phyloP scores from a whole-genome alignment of 2,329 filamentous ascomycete genomes.

The Botrytis elliptica region DNA sequence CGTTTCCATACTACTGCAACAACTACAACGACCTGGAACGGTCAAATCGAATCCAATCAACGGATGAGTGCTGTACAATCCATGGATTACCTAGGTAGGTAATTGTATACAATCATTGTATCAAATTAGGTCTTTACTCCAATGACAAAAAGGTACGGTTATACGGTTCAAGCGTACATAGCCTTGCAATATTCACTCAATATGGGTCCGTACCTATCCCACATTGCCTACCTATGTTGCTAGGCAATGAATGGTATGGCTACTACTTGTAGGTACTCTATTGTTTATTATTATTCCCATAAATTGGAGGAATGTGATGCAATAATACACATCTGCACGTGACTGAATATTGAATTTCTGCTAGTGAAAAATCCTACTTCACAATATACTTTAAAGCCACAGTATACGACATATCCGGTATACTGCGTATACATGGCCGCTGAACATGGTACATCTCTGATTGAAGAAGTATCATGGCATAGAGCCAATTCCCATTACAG shows the following conservation, averaged over 20 bases:
- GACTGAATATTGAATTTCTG: background rate
- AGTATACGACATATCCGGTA: background rate
- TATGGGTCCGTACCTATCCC: background rate
- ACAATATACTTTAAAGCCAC: background rate
- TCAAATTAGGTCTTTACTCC: background rate
- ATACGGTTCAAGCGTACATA: background rate
- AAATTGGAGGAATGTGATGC: background rate
- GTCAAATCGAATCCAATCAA: background rate
- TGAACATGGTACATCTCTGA: background rate
- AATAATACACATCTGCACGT: background rate
- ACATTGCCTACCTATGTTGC: background rate
- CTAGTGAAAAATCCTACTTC: background rate
- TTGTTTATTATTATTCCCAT: background rate
- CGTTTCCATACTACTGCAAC: background rate
- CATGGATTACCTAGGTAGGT: background rate
- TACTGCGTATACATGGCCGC: background rate
- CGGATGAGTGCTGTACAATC: background rate
- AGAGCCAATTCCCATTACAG: background rate
- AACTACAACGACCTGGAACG: background rate
- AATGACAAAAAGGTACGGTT: background rate
- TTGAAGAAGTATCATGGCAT: background rate
- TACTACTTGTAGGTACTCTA: background rate
- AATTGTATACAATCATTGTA: background rate
- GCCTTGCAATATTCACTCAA: background rate
- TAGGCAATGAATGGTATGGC: background rate